Conservation (phyloP, 2,329 filamentous ascomycete species). For the Ophiostoma populinum region DNA sequence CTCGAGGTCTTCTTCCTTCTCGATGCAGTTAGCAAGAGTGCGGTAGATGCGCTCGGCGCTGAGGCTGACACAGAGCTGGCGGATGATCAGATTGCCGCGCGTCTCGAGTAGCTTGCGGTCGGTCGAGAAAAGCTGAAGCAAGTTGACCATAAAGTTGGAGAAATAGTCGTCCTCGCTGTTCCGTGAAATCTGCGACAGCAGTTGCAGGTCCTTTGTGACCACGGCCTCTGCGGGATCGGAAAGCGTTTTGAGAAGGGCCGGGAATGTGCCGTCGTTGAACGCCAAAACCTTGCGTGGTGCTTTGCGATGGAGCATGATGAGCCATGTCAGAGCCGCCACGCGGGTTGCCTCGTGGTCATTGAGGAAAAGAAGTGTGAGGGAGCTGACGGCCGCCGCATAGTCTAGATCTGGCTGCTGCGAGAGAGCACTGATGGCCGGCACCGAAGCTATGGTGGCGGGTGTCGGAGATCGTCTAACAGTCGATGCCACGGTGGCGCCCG, state of each 20-base stretch:
- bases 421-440: constrained; percentile 13
- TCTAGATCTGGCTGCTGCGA: constrained; percentile 56
- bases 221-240: constrained; percentile 92
- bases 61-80: constrained; percentile 81
- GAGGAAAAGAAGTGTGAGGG: constrained; percentile 79
- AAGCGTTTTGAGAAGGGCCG: constrained; percentile 84
- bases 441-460: constrained; percentile 19
- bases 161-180: constrained; percentile 98
- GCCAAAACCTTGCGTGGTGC: constrained; percentile 84
- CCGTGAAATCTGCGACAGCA: constrained; percentile 87
- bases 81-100: constrained; percentile 86
- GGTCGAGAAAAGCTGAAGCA: constrained; percentile 88
- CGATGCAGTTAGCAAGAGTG: constrained; percentile 87
- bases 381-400: constrained; percentile 86
- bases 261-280: constrained; percentile 94
- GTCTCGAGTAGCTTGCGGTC: constrained; percentile 83
- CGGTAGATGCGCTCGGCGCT: constrained; percentile 92
- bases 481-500: constrained; percentile 30
- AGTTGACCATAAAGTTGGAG: constrained; percentile 92
- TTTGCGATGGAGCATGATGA: constrained; percentile 95
- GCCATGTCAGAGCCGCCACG: constrained; percentile 84
- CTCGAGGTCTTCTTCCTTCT: constrained; percentile 94
- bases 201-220: constrained; percentile 81
- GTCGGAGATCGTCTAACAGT: constrained; percentile 1
- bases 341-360: constrained; percentile 95